phyloP scores from a whole-genome alignment of 108 stramenopile genomes.

The Cyclotella cryptica region DNA sequence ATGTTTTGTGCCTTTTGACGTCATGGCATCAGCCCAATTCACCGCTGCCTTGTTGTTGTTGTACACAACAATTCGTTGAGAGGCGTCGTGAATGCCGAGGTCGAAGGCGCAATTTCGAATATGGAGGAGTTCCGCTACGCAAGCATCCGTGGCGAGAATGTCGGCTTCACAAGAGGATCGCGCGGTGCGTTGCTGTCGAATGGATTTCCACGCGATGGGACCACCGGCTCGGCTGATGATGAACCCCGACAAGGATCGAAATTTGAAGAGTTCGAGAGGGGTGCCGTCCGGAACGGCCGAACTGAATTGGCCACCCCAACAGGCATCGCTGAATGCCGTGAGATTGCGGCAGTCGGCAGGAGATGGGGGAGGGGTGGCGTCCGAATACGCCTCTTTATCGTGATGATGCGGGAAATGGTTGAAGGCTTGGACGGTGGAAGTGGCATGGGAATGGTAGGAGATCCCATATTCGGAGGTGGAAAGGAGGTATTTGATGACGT shows the following conservation, averaged over 20 bases:
- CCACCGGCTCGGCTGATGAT: neutral
- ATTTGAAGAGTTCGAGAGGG: slow-evolving; percentile 11
- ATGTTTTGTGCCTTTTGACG: slow-evolving; percentile 28
- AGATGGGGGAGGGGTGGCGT: slow-evolving; percentile 21
- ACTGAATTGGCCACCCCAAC: slow-evolving; percentile 21
- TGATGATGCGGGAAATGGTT: slow-evolving; percentile 26
- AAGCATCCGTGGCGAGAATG: slow-evolving; percentile 9
- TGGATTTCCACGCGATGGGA: slow-evolving; percentile 4
- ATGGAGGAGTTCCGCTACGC: neutral
- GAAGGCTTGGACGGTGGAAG: slow-evolving; percentile 5
- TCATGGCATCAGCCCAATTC: slow-evolving; percentile 4
- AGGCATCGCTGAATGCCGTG: slow-evolving; percentile 12
- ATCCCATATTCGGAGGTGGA: slow-evolving; percentile 22
- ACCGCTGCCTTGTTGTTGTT: slow-evolving; percentile 11
- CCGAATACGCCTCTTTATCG: slow-evolving; percentile 3
- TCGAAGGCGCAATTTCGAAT: neutral
- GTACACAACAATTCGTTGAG: neutral
- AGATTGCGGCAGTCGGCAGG: neutral
- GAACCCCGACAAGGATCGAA: neutral
- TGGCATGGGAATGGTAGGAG: slow-evolving; percentile 5
- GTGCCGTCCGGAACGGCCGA: slow-evolving; percentile 13
- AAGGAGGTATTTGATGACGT: slow-evolving; percentile 14
- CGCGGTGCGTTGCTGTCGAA: slow-evolving; percentile 6
- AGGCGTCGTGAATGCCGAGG: neutral
- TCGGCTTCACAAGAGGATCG: slow-evolving; percentile 17